Evolutionary conservation across 306 rosid species (phyloP).

Genomic region (Sophora flavescens): DNA sequence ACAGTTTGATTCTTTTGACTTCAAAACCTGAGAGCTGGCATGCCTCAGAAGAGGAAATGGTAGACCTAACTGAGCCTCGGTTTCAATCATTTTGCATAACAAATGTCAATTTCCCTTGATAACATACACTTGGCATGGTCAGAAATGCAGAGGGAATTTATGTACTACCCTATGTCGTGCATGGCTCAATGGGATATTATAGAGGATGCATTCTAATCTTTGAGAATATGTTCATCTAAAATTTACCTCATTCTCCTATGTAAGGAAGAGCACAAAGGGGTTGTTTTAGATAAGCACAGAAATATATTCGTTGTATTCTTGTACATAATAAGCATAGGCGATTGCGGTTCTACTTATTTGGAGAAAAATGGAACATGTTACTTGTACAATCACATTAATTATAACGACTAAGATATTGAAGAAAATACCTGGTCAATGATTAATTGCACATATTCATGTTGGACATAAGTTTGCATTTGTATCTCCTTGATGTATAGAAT

Average conservation of each 20-base stretch:
- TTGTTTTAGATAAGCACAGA: slow-evolving; percentile 33
- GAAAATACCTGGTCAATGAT: too few species aligned
- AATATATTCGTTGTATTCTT: slow-evolving; percentile 33
- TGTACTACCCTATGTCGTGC: background rate
- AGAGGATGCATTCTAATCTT: slow-evolving; percentile 35
- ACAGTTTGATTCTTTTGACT: slow-evolving; percentile 61
- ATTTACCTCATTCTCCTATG: slow-evolving; percentile 20
- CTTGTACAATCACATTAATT: slow-evolving; percentile 5
- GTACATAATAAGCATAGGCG: slow-evolving; percentile 55
- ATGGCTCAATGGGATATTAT: slow-evolving; percentile 34
- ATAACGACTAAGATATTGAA: too few species aligned
- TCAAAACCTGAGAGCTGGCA: slow-evolving; percentile 61
- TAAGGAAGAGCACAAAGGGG: slow-evolving; percentile 6
- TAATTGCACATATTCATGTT: too few species aligned
- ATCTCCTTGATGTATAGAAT: too few species aligned
- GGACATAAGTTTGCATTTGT: too few species aligned
- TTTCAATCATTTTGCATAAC: slow-evolving; percentile 75
- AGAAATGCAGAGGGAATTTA: slow-evolving; percentile 28
- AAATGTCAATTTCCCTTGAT: slow-evolving; percentile 48
- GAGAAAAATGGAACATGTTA: slow-evolving; percentile 39
- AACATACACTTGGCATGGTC: slow-evolving; percentile 11
- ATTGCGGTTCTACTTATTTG: slow-evolving; percentile 38
- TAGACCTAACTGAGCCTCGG: slow-evolving; percentile 90
- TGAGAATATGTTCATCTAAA: slow-evolving; percentile 21
- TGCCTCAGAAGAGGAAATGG: slow-evolving; percentile 69